Conservation (phyloP, 805 yeast genomes). For the Wickerhamiella sorbophila region DNA sequence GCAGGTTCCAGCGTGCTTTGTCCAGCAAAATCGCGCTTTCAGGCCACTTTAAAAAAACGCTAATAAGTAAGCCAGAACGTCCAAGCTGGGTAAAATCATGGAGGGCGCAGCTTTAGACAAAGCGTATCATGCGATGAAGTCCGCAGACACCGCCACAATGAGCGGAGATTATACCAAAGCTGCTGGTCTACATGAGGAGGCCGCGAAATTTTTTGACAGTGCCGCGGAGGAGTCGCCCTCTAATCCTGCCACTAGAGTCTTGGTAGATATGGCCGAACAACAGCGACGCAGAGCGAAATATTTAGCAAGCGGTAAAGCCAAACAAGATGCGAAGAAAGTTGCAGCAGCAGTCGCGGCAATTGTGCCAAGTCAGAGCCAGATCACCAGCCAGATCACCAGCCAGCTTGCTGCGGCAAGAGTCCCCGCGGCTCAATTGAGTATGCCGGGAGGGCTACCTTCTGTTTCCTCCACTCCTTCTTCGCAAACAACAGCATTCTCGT, state of each 20-base stretch:
- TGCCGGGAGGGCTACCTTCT: slow-evolving; percentile 1
- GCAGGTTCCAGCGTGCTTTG: too few species aligned
- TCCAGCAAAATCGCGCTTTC: too few species aligned
- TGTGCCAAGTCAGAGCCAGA: background rate
- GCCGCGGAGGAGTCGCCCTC: slow-evolving; percentile 18
- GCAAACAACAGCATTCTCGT: background rate
- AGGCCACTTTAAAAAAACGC: too few species aligned
- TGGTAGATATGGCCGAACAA: slow-evolving; percentile 22
- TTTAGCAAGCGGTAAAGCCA: slow-evolving; percentile 16
- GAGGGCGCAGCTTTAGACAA: slow-evolving; percentile 20
- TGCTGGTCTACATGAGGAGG: slow-evolving; percentile 26
- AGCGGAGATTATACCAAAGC: slow-evolving; percentile 33
- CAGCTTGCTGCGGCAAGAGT: slow-evolving; percentile 2
- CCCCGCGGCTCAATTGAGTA: slow-evolving; percentile 2
- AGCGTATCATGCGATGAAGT: slow-evolving; percentile 38
- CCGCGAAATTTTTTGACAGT: slow-evolving; percentile 25
- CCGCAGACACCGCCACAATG: slow-evolving; percentile 37
- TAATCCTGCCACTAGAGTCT: slow-evolving; percentile 22
- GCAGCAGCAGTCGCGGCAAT: slow-evolving; percentile 15
- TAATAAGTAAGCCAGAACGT: too few species aligned
- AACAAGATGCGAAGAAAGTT: slow-evolving; percentile 6
- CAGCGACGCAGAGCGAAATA: slow-evolving; percentile 24
- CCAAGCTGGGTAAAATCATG: slow-evolving; percentile 8
- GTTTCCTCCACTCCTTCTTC: background rate
- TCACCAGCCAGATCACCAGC: background rate